Base-by-base conservation (phyloP, 2,329 filamentous ascomycete genomes). In the Hirsutella thompsonii region DNA sequence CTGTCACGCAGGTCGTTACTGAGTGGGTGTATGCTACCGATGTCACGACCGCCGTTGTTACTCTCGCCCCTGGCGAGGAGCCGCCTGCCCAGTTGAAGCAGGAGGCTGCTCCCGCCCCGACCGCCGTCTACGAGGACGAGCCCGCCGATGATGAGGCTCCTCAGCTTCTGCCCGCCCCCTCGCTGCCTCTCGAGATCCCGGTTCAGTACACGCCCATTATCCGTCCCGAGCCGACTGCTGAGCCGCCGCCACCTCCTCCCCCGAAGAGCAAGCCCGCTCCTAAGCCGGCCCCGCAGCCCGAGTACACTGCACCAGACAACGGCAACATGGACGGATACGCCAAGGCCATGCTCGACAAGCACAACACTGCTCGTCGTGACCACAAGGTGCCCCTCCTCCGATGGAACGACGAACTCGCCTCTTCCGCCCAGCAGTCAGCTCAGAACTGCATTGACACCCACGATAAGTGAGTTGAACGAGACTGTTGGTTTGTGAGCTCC, bases 321-420 rank as follows among this genome's bases (percentile, higher is more conserved):
- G 36, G 18, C 41, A 37, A 45, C 32, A n/a, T 34, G 29, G 43
- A 42, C 34, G 48, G 59, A 41, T 63, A 67, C 44, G 29, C 52
- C 43, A 57, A 57, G 42, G 56, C 62, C 13, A 70, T 71, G 38
- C 52, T 90, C 38, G 68, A 79, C 52, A 76, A 85, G 58, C 92
- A 96, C 79, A 95, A 95, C 67, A 54, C 81, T 40, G 85, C 92
- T 65, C 89, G 92, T 47, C 59, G 69, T 55, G 93, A 92, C 68
- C 87, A 95, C 72, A 81, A 81, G 16, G 78, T 77, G 29, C 55
- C 62, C 19, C 71, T 66, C 36, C 56, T 95, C 36, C 57, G 54
- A 39, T 96, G 85, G 83, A 72, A 80, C 52, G 55, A 65, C 8
- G 64, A 64, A 35, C 74, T 87, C 41, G 82, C 78, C 41, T 55